Evolutionary conservation across 345 rosid species (phyloP).

Genomic region (Aegle marmelos): DNA sequence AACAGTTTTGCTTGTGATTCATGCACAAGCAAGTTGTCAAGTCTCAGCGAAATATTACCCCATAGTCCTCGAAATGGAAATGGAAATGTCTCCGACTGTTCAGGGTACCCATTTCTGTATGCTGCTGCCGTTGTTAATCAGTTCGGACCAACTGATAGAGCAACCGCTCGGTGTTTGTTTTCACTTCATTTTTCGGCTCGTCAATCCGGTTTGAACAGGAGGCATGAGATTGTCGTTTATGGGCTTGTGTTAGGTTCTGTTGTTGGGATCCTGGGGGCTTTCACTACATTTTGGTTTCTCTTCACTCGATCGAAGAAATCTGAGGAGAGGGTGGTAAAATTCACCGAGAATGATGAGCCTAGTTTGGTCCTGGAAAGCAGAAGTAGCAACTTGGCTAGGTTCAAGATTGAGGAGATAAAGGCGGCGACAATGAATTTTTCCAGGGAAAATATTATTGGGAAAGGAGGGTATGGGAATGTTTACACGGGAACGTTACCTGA

Average conservation of each 20-base stretch:
- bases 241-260: constrained; percentile 30
- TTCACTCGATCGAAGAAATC: constrained; percentile 8
- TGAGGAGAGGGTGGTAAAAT: background rate
- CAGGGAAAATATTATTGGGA: constrained; percentile 29
- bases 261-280: constrained; percentile 24
- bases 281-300: constrained; percentile 17
- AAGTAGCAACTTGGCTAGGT: constrained; percentile 22
- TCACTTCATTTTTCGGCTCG: background rate
- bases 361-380: constrained; percentile 17
- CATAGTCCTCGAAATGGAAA: background rate
- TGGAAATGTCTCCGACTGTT: constrained; percentile 23
- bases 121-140: constrained; percentile 34
- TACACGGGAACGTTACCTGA: constrained; percentile 33
- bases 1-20: constrained; percentile 20
- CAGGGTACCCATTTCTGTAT: constrained; percentile 28
- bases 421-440: constrained; percentile 35
- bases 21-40: constrained; percentile 26
- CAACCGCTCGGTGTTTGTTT: constrained; percentile 38
- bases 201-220: background rate
- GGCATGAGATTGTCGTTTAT: background rate
- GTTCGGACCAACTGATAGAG: constrained; percentile 33
- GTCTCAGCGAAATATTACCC: constrained; percentile 2
- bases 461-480: constrained; percentile 37
- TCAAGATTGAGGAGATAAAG: constrained; percentile 26
- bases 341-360: background rate